Evolutionary conservation across 1,284 basidiomycete genomes (phyloP).

Genomic region (Papiliotrema nemorosa): DNA sequence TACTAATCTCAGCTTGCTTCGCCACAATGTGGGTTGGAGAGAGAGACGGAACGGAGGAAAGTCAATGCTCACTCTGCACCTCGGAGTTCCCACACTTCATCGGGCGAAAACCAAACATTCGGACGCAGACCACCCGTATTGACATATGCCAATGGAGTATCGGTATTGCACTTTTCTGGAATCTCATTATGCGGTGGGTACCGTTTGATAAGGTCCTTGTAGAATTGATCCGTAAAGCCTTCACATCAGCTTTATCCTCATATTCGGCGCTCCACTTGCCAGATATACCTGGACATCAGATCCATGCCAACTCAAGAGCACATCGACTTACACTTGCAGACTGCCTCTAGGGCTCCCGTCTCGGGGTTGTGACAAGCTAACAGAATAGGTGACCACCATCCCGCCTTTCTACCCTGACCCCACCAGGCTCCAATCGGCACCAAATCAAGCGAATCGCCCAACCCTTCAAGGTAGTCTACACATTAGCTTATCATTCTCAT

Average conservation of each 20-base stretch:
- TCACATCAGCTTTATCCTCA: conserved; percentile 5
- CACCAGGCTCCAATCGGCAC: conserved; percentile 85
- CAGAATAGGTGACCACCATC: conserved; percentile 90
- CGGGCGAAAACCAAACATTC: conserved; percentile 77
- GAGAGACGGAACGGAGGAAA: not conserved
- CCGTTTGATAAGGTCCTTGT: conserved; percentile 66
- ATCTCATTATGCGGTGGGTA: conserved; percentile 57
- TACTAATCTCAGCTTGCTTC: conserved; percentile 50
- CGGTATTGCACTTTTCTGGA: conserved; percentile 62
- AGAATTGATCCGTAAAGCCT: conserved; percentile 86
- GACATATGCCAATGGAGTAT: conserved; percentile 59
- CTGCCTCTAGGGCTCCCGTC: conserved; percentile 66
- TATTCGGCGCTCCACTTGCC: not conserved
- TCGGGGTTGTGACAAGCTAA: conserved; percentile 74
- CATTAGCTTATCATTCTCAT: conserved; percentile 50
- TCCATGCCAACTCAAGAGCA: not conserved
- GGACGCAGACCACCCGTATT: conserved; percentile 73
- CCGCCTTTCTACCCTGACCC: conserved; percentile 85
- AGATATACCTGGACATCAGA: conserved; percentile 6
- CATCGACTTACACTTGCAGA: conserved; percentile 67
- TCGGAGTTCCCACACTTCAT: conserved; percentile 86
- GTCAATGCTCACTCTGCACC: conserved; percentile 67
- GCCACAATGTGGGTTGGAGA: not conserved
- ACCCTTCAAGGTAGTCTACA: conserved; percentile 47
- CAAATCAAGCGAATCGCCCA: conserved; percentile 56